A percentile compares a stretch with the other conserved stretches of the same genome.
Evolutionary conservation across 768 basidiomycete species (phyloP).

Genomic region (Termitomyces sp.): DNA sequence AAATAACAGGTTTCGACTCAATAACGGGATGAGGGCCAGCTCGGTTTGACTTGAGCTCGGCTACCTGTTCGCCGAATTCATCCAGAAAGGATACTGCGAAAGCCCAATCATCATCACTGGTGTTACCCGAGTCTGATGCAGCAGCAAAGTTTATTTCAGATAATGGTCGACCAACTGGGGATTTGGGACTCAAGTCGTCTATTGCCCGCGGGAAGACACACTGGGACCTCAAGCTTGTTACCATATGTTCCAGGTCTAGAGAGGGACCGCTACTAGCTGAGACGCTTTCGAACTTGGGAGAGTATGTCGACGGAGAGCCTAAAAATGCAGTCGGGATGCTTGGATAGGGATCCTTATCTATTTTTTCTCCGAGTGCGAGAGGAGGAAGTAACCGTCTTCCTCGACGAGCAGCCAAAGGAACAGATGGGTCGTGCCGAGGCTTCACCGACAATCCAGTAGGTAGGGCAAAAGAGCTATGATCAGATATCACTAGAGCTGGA

Average conservation of each 20-base stretch:
- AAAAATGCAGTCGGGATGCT: conserved; percentile 39
- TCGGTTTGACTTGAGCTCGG: neutral
- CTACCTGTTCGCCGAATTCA: conserved; percentile 3
- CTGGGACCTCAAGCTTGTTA: conserved; percentile 35
- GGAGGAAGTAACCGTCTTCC: conserved; percentile 30
- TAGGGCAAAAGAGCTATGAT: conserved; percentile 31
- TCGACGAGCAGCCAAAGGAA: conserved; percentile 30
- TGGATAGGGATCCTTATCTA: conserved; percentile 27
- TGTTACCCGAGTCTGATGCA: conserved; percentile 7
- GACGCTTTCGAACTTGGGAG: conserved; percentile 26
- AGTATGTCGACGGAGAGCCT: conserved; percentile 34
- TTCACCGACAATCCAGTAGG: conserved; percentile 28
- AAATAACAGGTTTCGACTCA: neutral
- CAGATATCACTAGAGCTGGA: conserved; percentile 37
- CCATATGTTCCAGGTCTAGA: conserved; percentile 38
- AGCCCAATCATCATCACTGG: conserved; percentile 29
- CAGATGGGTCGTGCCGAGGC: conserved; percentile 12
- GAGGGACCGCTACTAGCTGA: conserved; percentile 18
- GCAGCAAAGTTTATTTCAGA: conserved; percentile 11
- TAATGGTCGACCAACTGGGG: neutral
- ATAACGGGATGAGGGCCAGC: neutral
- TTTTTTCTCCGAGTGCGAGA: conserved; percentile 17
- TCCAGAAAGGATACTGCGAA: conserved; percentile 27
- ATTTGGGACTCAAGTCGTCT: conserved; percentile 2
- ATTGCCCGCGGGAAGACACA: conserved; percentile 22